These are phyloP conservation scores for Corinectria fuckeliana DNA, from an alignment of 2,329 filamentous ascomycete species.

Conservation along the genomic window DNA sequence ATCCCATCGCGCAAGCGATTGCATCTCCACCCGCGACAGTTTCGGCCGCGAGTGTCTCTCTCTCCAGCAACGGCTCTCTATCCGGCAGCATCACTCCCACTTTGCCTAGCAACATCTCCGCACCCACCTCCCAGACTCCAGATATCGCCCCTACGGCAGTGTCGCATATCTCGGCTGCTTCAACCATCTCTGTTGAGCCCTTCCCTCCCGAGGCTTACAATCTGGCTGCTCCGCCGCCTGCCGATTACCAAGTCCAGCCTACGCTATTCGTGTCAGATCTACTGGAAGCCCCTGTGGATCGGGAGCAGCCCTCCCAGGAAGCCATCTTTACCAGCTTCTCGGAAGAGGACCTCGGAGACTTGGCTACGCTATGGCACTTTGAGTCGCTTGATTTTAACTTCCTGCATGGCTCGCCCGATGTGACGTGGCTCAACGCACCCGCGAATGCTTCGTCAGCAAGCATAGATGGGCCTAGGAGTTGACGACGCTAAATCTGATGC, in stretches of 20 bases:
- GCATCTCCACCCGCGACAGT: constrained; percentile 11
- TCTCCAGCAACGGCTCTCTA: background rate
- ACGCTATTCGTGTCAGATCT: background rate
- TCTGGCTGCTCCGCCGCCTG: constrained; percentile 5
- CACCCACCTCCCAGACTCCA: too few species aligned
- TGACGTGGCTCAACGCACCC: background rate
- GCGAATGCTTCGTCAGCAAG: background rate
- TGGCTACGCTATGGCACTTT: constrained; percentile 45
- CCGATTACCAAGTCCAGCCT: constrained; percentile 26
- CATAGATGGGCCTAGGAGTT: background rate
- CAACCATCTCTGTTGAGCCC: background rate
- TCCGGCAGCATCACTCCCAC: background rate
- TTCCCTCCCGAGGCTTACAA: constrained; percentile 9
- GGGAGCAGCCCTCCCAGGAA: constrained; percentile 18
- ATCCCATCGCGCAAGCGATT: background rate
- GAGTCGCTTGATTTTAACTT: constrained; percentile 44
- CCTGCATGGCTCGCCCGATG: constrained; percentile 20
- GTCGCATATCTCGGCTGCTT: constrained; percentile 1
- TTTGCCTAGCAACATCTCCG: background rate
- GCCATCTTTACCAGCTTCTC: constrained; percentile 39
- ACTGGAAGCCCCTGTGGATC: background rate
- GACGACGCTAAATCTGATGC: background rate
- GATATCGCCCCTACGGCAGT: background rate
- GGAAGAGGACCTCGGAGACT: constrained; percentile 43
- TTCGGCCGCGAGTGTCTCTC: background rate